These are phyloP conservation scores for Leersia perrieri DNA, from an alignment of 176 grass and related monocot species.

Conservation along the genomic window DNA sequence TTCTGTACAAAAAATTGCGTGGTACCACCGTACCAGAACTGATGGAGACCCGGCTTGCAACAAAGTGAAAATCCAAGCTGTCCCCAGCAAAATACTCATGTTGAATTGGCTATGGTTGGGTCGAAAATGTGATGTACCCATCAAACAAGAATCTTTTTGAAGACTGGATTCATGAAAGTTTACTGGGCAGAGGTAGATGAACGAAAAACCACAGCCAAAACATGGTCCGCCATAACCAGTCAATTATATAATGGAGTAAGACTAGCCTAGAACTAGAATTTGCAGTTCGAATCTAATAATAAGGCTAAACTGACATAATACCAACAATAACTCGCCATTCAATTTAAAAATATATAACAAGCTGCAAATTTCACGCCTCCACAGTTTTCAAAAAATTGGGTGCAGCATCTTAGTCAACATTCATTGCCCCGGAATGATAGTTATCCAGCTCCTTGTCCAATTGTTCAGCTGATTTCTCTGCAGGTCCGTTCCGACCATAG, in stretches of 20 bases:
- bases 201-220: neutral
- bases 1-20: no score
- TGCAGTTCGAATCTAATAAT: neutral
- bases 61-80: neutral
- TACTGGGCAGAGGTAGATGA: neutral
- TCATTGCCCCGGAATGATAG: slow-evolving; percentile 73
- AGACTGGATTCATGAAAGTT: neutral
- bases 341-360: slow-evolving; percentile 36
- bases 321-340: neutral
- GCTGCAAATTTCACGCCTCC: slow-evolving; percentile 11
- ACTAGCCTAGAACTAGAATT: slow-evolving; percentile 11
- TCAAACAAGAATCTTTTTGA: neutral
- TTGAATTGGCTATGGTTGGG: neutral
- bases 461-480: slow-evolving; percentile 61
- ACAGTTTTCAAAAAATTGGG: neutral
- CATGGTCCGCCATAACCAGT: neutral
- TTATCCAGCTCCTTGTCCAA: slow-evolving; percentile 91
- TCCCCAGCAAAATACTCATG: neutral
- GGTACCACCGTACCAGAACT: no score
- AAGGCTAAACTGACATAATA: neutral
- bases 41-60: neutral
- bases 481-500: slow-evolving; percentile 42
- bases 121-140: neutral
- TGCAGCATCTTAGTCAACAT: slow-evolving; percentile 45
- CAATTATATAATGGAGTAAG: neutral